Evolutionary conservation across 208 protist genomes (phyloP).

Genomic region (Polymyxa betae): DNA sequence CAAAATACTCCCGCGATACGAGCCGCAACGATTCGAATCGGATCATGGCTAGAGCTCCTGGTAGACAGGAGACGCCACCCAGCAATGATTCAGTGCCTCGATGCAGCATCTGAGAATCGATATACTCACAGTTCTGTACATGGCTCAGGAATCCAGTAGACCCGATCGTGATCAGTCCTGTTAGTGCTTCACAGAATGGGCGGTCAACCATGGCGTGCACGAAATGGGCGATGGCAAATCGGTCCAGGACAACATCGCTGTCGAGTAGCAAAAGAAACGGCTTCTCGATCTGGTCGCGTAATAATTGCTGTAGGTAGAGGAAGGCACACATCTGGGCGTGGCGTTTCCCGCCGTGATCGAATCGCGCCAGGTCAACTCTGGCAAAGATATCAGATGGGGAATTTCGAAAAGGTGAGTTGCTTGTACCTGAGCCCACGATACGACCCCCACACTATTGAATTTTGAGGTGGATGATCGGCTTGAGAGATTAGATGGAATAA

Average conservation of each 20-base stretch:
- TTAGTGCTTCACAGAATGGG: conserved; percentile 35
- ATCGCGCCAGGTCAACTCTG: conserved; percentile 30
- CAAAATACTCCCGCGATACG: conserved; percentile 1
- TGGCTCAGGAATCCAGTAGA: background rate
- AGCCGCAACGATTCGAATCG: conserved; percentile 48
- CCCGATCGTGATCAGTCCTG: conserved; percentile 24
- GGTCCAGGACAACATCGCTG: conserved; percentile 31
- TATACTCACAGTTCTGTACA: conserved; percentile 46
- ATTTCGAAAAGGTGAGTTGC: background rate
- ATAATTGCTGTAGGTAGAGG: background rate
- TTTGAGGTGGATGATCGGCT: background rate
- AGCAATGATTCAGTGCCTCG: conserved; percentile 11
- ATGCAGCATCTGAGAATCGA: conserved; percentile 41
- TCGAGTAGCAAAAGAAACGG: conserved; percentile 9
- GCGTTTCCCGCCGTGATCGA: conserved; percentile 35
- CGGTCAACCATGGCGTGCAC: background rate
- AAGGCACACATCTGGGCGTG: conserved; percentile 47
- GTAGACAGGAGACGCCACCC: conserved; percentile 13
- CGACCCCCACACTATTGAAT: background rate
- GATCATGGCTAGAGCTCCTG: conserved; percentile 26
- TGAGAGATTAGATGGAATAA: background rate
- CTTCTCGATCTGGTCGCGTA: background rate
- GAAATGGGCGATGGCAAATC: conserved; percentile 33
- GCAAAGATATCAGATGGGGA: background rate
- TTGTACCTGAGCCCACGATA: conserved; percentile 7